Percentiles rank a stretch among this genome's conserved stretches.
These are phyloP conservation scores for Dothidotthia symphoricarpi DNA, from an alignment of 2,329 filamentous ascomycete species.

Conservation along the genomic window DNA sequence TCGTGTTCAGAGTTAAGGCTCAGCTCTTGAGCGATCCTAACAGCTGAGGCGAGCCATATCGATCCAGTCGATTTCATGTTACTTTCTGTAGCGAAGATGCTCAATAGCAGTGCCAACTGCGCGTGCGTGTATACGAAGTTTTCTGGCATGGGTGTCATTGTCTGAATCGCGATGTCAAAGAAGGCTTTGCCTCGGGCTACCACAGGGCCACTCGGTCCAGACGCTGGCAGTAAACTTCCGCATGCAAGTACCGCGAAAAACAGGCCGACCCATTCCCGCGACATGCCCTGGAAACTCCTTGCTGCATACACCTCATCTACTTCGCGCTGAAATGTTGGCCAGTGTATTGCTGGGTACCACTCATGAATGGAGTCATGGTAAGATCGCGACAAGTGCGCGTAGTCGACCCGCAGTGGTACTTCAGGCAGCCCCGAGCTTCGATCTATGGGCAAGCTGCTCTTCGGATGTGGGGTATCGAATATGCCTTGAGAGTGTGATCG, in stretches of 20 bases:
- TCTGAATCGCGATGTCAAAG: conserved; percentile 66
- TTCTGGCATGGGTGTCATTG: conserved; percentile 80
- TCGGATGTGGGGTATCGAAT: conserved; percentile 71
- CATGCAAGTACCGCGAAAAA: conserved; percentile 83
- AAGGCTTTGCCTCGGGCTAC: conserved; percentile 59
- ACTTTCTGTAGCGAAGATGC: conserved; percentile 78
- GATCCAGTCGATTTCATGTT: conserved; percentile 84
- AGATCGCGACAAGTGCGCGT: conserved; percentile 69
- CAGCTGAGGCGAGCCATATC: conserved; percentile 78
- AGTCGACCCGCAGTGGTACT: conserved; percentile 66
- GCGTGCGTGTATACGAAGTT: conserved; percentile 74
- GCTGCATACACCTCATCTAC: conserved; percentile 74
- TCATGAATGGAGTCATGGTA: conserved; percentile 77
- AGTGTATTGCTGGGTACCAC: conserved; percentile 82
- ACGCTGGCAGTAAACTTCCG: conserved; percentile 69
- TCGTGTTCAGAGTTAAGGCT: conserved; percentile 75
- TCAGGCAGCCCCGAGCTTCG: conserved; percentile 55
- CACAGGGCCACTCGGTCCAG: conserved; percentile 55
- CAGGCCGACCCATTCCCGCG: conserved; percentile 71
- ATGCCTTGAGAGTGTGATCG: conserved; percentile 73
- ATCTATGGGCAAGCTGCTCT: conserved; percentile 47
- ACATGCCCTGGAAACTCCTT: conserved; percentile 59
- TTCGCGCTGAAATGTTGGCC: conserved; percentile 74
- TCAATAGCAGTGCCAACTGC: conserved; percentile 68
- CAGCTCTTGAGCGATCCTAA: conserved; percentile 79